Evolutionary conservation across 345 rosid genomes (phyloP).

Genomic region (Gossypium stocksii): DNA sequence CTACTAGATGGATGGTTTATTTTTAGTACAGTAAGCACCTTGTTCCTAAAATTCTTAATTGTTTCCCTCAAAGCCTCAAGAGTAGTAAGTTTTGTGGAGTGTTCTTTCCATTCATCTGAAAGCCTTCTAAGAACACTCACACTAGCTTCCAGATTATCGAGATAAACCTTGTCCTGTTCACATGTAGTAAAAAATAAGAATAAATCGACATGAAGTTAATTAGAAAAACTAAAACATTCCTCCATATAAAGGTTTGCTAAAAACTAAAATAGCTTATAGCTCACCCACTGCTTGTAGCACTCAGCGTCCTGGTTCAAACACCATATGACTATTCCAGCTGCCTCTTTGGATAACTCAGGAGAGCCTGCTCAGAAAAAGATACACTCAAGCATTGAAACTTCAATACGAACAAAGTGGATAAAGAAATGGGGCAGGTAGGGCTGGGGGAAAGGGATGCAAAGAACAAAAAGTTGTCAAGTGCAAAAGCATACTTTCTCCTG

Average conservation of each 20-base stretch:
- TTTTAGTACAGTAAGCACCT: conserved; percentile 34
- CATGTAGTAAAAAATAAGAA: neutral
- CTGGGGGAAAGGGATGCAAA: neutral
- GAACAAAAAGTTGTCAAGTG: neutral
- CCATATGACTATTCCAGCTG: conserved; percentile 56
- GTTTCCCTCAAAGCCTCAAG: conserved; percentile 41
- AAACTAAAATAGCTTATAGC: conserved; percentile 28
- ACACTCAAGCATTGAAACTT: conserved; percentile 10
- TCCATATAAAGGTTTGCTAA: neutral
- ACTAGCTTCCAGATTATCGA: conserved; percentile 55
- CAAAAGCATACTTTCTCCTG: conserved; percentile 56
- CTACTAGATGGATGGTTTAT: neutral
- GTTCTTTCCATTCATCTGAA: conserved; percentile 56
- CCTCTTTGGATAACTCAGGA: conserved; percentile 62
- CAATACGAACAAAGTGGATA: neutral
- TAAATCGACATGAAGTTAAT: neutral
- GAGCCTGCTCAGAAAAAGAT: conserved; percentile 31
- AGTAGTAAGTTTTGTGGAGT: conserved; percentile 44
- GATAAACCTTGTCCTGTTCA: conserved; percentile 57
- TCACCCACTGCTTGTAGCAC: conserved; percentile 78
- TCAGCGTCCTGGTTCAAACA: conserved; percentile 53
- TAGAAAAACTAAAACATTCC: neutral
- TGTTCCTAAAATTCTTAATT: conserved; percentile 46
- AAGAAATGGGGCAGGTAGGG: neutral
- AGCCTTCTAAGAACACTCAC: conserved; percentile 48